Base-by-base conservation (phyloP, 2,329 filamentous ascomycete species). In the Beauveria bassiana region DNA sequence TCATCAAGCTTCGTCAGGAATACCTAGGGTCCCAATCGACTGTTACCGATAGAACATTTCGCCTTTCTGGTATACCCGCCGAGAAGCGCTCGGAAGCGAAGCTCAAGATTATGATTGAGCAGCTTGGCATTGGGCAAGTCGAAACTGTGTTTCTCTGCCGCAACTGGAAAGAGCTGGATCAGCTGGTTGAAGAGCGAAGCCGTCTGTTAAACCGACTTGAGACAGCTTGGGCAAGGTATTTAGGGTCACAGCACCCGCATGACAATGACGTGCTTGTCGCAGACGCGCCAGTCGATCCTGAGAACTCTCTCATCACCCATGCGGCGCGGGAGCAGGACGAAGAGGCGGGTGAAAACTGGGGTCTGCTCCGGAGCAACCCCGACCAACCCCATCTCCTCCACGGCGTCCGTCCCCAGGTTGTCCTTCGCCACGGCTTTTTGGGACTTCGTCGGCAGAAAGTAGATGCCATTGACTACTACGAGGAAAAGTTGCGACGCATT, bases 1-100 rank as follows among this genome's bases (percentile, higher is more conserved):
- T 99, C 58, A 96, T 98, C 65, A 84, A 87, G 61, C 84, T 93
- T 34, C 82, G 95, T 26, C 95, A 99, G 73, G 86, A 92, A 62
- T 99, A 97, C 70, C 81, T 99, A 10, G 95, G 95, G 14, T 91
- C 88, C 24, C 93, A 98, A 73, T 93, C 90, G 0, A 98, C 93
- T n/a, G 85, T 97, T 57, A 98, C 95, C 1, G 95, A 99, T 74
- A 86, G 93, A 38, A 99, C 95, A 0, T 93, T 99, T 68, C 87
- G 91, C 26, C 77, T 99, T 20, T 95, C 93, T 0, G 93, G 93
- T 0, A 93, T 99, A 24, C 95, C 96, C 0, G 71, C 74, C 3
- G 86, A 93, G 26, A 76, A 98, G 63, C 84, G 90, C 62, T 89
- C 89, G 0, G 93, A 98, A 72, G 83, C 86, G 10, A 88, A 88